Percentiles rank a stretch among this genome's conserved stretches.
phyloP scores from a whole-genome alignment of 2,329 filamentous ascomycete genomes.

The Beauveria varroae region DNA sequence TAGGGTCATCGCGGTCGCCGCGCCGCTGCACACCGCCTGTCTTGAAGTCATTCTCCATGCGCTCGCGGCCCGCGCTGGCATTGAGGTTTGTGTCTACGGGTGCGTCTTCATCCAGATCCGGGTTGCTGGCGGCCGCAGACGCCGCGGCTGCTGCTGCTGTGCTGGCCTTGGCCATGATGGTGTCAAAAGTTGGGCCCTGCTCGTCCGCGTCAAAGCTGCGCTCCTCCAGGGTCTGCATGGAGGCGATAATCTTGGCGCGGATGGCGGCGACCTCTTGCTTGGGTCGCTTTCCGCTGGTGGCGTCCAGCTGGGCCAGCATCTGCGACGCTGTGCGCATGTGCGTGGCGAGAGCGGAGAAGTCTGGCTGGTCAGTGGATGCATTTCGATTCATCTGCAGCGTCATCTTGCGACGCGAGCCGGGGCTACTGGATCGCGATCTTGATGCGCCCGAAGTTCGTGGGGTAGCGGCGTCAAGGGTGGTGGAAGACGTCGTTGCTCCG shows the following conservation, averaged over 20 bases:
- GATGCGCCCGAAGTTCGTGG: conserved; percentile 64
- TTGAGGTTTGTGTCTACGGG: conserved; percentile 49
- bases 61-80: conserved; percentile 65
- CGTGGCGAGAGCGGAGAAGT: conserved; percentile 74
- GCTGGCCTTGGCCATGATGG: conserved; percentile 68
- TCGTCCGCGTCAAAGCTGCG: conserved; percentile 75
- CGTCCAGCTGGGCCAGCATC: conserved; percentile 78
- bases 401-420: conserved; percentile 52
- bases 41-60: conserved; percentile 87
- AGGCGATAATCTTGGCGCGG: conserved; percentile 78
- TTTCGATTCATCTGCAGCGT: conserved; percentile 49
- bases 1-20: conserved; percentile 77
- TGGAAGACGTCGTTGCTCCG: conserved; percentile 52
- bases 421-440: conserved; percentile 61
- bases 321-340: conserved; percentile 84
- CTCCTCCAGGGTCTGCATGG: conserved; percentile 82
- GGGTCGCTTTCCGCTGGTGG: conserved; percentile 72
- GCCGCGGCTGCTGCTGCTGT: conserved; percentile 39
- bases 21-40: conserved; percentile 75
- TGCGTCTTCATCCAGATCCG: conserved; percentile 50
- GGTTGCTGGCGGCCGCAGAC: conserved; percentile 28
- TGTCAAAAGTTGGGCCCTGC: conserved; percentile 68
- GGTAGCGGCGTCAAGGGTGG: conserved; percentile 52
- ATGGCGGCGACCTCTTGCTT: conserved; percentile 77
- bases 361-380: conserved; percentile 59